Conservation (phyloP, 106 monocot genomes). For the Agapanthus africanus region DNA sequence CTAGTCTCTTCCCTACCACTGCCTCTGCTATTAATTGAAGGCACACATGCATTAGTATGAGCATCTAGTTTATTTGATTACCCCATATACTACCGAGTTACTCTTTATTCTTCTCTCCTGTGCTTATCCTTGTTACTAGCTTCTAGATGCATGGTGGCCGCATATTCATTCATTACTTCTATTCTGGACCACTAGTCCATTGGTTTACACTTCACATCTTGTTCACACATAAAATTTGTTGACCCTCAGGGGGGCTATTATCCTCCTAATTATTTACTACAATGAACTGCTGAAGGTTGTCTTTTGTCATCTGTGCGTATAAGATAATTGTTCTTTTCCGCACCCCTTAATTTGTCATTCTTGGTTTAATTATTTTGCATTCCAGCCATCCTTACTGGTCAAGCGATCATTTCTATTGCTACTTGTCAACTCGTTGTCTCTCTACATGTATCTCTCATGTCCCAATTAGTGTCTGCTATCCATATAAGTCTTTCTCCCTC, state of each 20-base stretch:
- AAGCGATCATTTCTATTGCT: too few relatives aligned
- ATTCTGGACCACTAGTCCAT: neutral
- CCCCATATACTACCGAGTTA: too few relatives aligned
- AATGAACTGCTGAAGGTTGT: too few relatives aligned
- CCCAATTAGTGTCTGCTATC: too few relatives aligned
- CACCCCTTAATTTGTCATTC: neutral
- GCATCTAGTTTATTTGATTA: neutral
- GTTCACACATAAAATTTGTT: neutral
- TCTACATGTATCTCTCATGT: too few relatives aligned
- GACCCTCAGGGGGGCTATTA: neutral
- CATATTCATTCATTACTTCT: neutral
- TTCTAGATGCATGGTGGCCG: neutral
- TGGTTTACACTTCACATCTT: neutral
- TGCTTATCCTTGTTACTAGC: neutral
- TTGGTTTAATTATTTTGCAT: too few relatives aligned
- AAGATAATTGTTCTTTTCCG: neutral
- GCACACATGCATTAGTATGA: neutral
- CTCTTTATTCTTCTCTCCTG: neutral
- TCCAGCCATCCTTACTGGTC: too few relatives aligned
- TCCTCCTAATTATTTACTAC: too few relatives aligned
- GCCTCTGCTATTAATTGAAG: neutral
- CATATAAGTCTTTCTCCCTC: too few relatives aligned
- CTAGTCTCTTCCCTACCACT: neutral
- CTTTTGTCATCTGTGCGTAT: too few relatives aligned
- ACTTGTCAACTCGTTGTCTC: too few relatives aligned